Conservation (phyloP, 208 protist genomes). For the Leishmania martiniquensis region DNA sequence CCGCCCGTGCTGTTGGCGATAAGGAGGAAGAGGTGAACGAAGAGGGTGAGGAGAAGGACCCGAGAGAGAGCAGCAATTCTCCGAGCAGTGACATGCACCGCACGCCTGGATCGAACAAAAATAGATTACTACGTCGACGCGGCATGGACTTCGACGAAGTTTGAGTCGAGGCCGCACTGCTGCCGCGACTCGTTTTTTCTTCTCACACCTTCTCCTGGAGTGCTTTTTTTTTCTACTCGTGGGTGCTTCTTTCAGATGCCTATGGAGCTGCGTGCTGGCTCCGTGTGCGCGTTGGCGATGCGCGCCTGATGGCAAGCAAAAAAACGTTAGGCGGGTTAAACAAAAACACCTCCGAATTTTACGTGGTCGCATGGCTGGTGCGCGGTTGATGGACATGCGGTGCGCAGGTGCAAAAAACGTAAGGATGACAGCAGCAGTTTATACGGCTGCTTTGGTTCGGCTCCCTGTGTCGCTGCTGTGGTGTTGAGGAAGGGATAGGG, state of each 20-base stretch:
- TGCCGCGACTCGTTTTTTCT: neutral
- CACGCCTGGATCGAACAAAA: constrained; percentile 11
- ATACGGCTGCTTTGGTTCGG: neutral
- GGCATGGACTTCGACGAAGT: constrained; percentile 23
- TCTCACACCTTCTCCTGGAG: neutral
- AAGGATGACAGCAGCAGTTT: no score
- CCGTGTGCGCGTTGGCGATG: no score
- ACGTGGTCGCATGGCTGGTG: neutral
- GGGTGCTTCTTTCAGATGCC: neutral
- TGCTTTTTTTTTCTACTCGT: neutral
- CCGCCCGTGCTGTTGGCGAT: neutral
- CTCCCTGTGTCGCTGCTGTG: neutral
- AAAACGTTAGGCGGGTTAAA: no score
- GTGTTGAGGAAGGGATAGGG: neutral
- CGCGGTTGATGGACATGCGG: neutral
- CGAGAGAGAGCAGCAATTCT: neutral
- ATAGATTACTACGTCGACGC: constrained; percentile 22
- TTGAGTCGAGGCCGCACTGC: neutral
- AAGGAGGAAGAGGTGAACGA: neutral
- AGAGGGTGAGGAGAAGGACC: neutral
- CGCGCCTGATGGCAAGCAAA: no score
- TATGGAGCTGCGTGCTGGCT: neutral
- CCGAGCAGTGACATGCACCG: neutral
- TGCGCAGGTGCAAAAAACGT: neutral
- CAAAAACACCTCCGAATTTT: no score